These are phyloP conservation scores for Aspergillus bridgeri DNA, from an alignment of 495 filamentous ascomycete species.

Conservation along the genomic window DNA sequence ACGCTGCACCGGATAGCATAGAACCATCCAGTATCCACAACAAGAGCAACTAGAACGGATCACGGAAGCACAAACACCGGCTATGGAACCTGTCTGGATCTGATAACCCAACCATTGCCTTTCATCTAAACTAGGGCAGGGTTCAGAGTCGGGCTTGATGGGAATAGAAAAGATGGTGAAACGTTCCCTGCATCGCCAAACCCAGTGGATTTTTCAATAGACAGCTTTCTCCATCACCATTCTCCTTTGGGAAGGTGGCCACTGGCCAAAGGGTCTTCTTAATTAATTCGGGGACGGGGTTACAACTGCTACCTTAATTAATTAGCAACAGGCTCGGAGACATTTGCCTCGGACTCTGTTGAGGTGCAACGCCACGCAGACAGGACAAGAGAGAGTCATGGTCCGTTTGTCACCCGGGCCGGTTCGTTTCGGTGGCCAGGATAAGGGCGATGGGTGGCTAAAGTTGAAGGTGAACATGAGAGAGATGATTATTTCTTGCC, in stretches of 20 bases:
- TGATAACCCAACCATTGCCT: neutral
- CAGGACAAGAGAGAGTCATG: neutral
- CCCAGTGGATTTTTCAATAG: neutral
- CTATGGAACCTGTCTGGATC: neutral
- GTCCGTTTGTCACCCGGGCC: neutral
- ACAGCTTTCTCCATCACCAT: neutral
- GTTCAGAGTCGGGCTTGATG: neutral
- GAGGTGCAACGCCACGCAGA: neutral
- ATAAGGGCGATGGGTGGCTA: neutral
- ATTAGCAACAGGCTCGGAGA: neutral
- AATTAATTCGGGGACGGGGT: neutral
- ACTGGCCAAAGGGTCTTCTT: neutral
- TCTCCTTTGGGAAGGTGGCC: neutral
- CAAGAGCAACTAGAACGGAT: neutral
- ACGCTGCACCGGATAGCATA: neutral
- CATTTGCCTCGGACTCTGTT: neutral
- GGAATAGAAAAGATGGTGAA: neutral
- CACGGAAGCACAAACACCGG: neutral
- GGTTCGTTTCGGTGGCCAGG: neutral
- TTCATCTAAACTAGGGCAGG: neutral
- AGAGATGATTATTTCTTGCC: neutral
- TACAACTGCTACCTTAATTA: neutral
- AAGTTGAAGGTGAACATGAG: too few species aligned
- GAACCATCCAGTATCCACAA: neutral
- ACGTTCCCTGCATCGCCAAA: neutral